Base-by-base conservation (phyloP, 208 protist genomes). In the Wallacemonas collosoma region DNA sequence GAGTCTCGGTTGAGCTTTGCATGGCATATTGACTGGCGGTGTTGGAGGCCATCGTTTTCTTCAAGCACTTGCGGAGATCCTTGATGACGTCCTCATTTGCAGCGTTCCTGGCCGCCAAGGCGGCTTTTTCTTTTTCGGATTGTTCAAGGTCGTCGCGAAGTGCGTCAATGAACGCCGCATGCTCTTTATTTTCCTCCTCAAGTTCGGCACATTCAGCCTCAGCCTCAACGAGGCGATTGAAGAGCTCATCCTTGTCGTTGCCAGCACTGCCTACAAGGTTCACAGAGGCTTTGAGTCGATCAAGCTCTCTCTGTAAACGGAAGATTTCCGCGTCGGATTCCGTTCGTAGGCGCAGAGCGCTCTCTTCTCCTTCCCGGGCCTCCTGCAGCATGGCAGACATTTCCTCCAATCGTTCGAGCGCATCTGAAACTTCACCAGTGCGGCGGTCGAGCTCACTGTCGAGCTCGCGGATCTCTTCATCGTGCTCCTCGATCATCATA, bases 241-340 rank as follows among this genome's bases (percentile, higher is more conserved):
- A 15, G 1, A 86, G 73, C 11, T 48, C 26, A 11, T 75, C 73
- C 48, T 72, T 81, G 38, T 84, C 76, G 39, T 65, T 72, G 12
- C 48, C 65, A 0, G 74, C 71, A 48, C 75, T 68, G 7, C 44
- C 38, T 40, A 74, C 69, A 7, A 66, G 39, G 38, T 51, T 79
- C 36, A 60, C 53, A 3, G 41, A 63, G 8, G 50, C 61, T 63
- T 82, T 85, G n/a, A 91, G 56, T 40, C 56, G 71, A 53, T 95
- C 88, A 2, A 92, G 44, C 65, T 93, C 84, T 51, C 73, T 84
- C 77, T 95, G 87, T 11, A 91, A 70, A 43, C 81, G 80, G 76
- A 89, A 90, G 69, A 95, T 81, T 66, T 89, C 85, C n/a, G 73
- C 79, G 64, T 95, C 90, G 2, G 87, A 84, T 53, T 93, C 80